phyloP scores from a whole-genome alignment of 306 rosid species.

The Carpinus fangiana region DNA sequence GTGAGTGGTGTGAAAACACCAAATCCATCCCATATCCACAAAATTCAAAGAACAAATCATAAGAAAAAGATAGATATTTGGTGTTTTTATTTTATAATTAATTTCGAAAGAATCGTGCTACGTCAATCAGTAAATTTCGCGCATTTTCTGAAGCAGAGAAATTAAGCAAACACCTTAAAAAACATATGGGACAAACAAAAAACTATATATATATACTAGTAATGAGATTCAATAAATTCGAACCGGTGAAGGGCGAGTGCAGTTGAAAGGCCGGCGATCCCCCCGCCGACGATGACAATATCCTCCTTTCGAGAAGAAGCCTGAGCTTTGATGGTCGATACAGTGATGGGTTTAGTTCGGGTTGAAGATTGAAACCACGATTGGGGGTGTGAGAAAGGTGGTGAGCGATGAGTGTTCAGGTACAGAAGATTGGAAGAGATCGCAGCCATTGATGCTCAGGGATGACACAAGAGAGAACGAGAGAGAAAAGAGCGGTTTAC shows the following conservation, averaged over 20 bases:
- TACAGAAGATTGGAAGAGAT: constrained; percentile 33
- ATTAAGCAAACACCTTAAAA: background rate
- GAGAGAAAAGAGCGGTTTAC: too few relatives aligned
- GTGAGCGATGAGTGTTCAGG: constrained; percentile 28
- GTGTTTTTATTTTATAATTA: background rate
- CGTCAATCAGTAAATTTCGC: background rate
- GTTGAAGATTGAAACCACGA: constrained; percentile 21
- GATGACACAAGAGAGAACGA: too few relatives aligned
- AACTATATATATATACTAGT: too few relatives aligned
- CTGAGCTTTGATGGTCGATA: constrained; percentile 38
- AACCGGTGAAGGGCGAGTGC: constrained; percentile 78
- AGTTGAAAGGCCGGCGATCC: constrained; percentile 79
- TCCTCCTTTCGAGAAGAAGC: constrained; percentile 43
- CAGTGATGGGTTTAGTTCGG: constrained; percentile 26
- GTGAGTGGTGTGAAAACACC: too few relatives aligned
- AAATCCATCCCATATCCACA: too few relatives aligned
- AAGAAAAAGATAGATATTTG: too few relatives aligned
- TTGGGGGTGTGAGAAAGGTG: background rate
- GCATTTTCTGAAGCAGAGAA: background rate
- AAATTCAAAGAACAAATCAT: too few relatives aligned
- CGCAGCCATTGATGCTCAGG: constrained; percentile 41
- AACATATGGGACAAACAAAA: background rate
- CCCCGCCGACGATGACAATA: constrained; percentile 69
- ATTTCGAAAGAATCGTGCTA: background rate
- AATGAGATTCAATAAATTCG: background rate